phyloP scores from a whole-genome alignment of 2,329 filamentous ascomycete genomes.

The Nectriaceae sp. region DNA sequence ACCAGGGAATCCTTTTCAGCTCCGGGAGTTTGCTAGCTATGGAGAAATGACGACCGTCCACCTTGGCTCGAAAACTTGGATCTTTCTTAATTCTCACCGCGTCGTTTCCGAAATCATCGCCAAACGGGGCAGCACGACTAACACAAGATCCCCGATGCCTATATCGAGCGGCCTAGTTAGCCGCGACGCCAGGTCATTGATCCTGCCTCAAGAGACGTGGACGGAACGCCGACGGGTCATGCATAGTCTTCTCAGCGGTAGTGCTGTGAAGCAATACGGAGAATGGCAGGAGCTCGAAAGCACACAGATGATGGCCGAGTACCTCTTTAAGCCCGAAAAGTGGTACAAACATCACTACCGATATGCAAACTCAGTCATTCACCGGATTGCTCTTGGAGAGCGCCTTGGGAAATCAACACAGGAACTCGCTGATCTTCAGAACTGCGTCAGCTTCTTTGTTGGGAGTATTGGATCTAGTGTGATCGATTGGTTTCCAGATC shows the following conservation, averaged over 20 bases:
- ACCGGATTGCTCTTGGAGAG: slow-evolving; percentile 37
- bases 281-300: slow-evolving; percentile 39
- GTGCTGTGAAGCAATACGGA: slow-evolving; percentile 34
- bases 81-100: slow-evolving; percentile 43
- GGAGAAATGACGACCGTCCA: slow-evolving; percentile 31
- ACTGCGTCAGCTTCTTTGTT: slow-evolving; percentile 37
- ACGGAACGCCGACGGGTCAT: slow-evolving; percentile 39
- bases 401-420: slow-evolving; percentile 31
- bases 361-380: slow-evolving; percentile 41
- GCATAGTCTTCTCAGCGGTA: slow-evolving; percentile 39
- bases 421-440: slow-evolving; percentile 39
- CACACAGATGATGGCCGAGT: slow-evolving; percentile 34
- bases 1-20: neutral
- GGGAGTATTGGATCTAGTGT: slow-evolving; percentile 35
- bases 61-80: slow-evolving; percentile 39
- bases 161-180: slow-evolving; percentile 40
- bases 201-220: slow-evolving; percentile 37
- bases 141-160: slow-evolving; percentile 23
- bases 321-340: slow-evolving; percentile 24
- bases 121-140: slow-evolving; percentile 36
- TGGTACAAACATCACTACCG: slow-evolving; percentile 44
- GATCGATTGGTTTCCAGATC: slow-evolving; percentile 40
- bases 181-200: slow-evolving; percentile 31
- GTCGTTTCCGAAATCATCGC: slow-evolving; percentile 40
- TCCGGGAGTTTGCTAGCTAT: slow-evolving; percentile 7